Evolutionary conservation across 768 basidiomycete genomes (phyloP).

Genomic region (Psilocybe cyanescens): DNA sequence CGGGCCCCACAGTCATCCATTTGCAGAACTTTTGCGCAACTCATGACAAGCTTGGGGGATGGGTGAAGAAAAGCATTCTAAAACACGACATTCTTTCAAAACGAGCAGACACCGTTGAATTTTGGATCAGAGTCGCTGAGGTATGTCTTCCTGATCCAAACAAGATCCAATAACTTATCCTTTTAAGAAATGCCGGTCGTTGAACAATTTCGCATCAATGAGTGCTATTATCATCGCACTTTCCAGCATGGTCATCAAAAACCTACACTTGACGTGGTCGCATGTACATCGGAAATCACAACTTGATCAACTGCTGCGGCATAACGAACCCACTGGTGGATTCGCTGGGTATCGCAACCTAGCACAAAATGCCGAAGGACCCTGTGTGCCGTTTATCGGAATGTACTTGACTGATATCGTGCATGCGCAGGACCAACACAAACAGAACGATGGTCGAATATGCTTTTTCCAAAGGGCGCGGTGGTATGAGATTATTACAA

Average conservation of each 20-base stretch:
- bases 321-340: constrained; percentile 62
- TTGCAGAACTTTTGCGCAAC: constrained; percentile 59
- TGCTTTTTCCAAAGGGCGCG: constrained; percentile 60
- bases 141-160: constrained; percentile 38
- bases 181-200: constrained; percentile 61
- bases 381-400: constrained; percentile 71
- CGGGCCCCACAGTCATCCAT: constrained; percentile 40
- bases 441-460: constrained; percentile 39
- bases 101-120: constrained; percentile 63
- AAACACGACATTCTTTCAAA: constrained; percentile 51
- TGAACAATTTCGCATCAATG: constrained; percentile 73
- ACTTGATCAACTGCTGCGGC: constrained; percentile 54
- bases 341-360: constrained; percentile 59
- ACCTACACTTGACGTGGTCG: constrained; percentile 69
- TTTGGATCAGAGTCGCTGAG: constrained; percentile 83
- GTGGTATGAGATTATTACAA: constrained; percentile 56
- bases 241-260: constrained; percentile 58
- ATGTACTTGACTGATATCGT: constrained; percentile 66
- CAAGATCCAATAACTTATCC: not conserved
- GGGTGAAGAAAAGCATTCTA: constrained; percentile 71
- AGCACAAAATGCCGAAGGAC: constrained; percentile 50
- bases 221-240: constrained; percentile 68
- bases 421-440: constrained; percentile 55
- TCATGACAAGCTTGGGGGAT: constrained; percentile 64
- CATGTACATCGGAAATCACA: constrained; percentile 55